Conservation (phyloP, 495 filamentous ascomycete genomes). For the Corynascus novoguineensis region DNA sequence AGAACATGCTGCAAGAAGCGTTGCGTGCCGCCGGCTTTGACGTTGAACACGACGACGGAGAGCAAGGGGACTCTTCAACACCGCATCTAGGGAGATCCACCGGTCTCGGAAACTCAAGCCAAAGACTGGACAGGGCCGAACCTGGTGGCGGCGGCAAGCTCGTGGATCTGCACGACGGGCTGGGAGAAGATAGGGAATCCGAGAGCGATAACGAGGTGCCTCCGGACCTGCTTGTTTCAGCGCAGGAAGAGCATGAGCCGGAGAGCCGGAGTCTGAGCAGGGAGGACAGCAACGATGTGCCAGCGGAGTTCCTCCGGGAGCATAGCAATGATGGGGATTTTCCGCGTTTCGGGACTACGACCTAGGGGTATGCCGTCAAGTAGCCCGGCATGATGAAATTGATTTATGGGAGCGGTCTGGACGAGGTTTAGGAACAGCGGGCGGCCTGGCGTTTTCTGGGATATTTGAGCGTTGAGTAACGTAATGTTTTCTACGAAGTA, state of each 20-base stretch:
- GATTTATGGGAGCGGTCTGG: neutral
- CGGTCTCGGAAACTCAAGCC: constrained; percentile 1
- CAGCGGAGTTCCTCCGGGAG: constrained; percentile 38
- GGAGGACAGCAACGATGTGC: constrained; percentile 37
- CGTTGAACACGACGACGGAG: constrained; percentile 10
- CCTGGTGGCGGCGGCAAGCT: constrained; percentile 34
- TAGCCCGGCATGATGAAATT: neutral
- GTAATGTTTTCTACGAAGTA: no score
- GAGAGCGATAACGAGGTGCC: constrained; percentile 39
- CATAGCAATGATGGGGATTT: constrained; percentile 11
- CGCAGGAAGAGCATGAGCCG: neutral
- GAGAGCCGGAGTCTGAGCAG: constrained; percentile 15
- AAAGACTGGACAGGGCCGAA: neutral
- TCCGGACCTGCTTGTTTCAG: constrained; percentile 28
- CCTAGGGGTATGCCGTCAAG: neutral
- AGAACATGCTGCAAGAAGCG: constrained; percentile 54
- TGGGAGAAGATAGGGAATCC: constrained; percentile 17
- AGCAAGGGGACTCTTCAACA: constrained; percentile 13
- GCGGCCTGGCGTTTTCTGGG: no score
- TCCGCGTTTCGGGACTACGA: neutral
- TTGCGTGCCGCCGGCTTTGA: constrained; percentile 35
- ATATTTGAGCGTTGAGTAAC: no score
- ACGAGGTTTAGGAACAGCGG: no score
- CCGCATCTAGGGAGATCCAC: constrained; percentile 20
- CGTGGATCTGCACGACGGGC: constrained; percentile 35